Evolutionary conservation across 2,329 filamentous ascomycete species (phyloP).

Genomic region (Aspergillus ruber): DNA sequence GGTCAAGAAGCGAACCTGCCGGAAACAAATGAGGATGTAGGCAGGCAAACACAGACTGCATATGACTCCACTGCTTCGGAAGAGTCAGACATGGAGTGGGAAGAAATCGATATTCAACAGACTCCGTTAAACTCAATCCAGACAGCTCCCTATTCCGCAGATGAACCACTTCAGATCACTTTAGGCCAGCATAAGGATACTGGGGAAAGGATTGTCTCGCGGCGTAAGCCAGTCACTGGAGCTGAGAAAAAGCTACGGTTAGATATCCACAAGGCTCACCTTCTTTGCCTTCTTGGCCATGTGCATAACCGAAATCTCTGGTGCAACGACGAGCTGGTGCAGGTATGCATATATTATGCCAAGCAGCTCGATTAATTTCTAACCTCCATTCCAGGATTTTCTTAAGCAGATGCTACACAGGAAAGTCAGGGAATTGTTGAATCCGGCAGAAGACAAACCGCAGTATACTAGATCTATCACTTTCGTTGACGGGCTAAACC

Average conservation of each 20-base stretch:
- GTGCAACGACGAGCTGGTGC: constrained; percentile 72
- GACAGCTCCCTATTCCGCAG: constrained; percentile 10
- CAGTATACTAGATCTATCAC: constrained; percentile 72
- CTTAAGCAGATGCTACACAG: constrained; percentile 60
- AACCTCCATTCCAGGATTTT: constrained; percentile 18
- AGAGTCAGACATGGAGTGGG: constrained; percentile 59
- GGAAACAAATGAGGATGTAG: constrained; percentile 6
- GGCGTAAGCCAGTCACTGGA: constrained; percentile 49
- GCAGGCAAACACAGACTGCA: constrained; percentile 22
- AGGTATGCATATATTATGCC: constrained; percentile 37
- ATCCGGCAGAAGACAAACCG: constrained; percentile 58
- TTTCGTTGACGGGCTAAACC: constrained; percentile 70
- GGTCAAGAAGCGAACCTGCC: constrained; percentile 9
- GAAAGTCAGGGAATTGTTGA: constrained; percentile 61
- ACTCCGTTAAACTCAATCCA: constrained; percentile 17
- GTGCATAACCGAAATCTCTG: constrained; percentile 72
- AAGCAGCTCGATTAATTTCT: constrained; percentile 3
- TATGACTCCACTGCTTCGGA: constrained; percentile 44
- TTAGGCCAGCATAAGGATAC: constrained; percentile 26
- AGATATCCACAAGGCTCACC: constrained; percentile 77
- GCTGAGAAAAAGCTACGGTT: constrained; percentile 58
- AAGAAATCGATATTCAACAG: constrained; percentile 49
- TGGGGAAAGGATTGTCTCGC: constrained; percentile 20
- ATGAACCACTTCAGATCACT: constrained; percentile 31
- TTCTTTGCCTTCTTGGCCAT: constrained; percentile 77